Percentiles rank a stretch among this genome's conserved stretches.
Conservation (phyloP, 1,139 yeast genomes). For the Meyerozyma smithsonii region DNA sequence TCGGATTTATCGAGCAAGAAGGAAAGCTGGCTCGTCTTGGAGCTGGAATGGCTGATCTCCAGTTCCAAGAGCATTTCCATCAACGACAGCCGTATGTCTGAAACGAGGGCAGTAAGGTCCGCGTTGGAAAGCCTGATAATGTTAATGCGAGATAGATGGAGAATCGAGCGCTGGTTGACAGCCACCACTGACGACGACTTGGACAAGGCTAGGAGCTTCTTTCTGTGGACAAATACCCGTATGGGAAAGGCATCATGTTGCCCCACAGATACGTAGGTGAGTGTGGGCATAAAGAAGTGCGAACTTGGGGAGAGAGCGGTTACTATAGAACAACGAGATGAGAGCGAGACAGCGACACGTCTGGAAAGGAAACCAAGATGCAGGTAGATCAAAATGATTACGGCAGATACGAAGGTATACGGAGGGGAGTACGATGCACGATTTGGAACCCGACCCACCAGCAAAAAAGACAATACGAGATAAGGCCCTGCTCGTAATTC, state of each 20-base stretch:
- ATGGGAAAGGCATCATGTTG: constrained; percentile 9
- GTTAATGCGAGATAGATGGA: constrained; percentile 11
- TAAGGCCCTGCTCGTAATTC: too few species aligned
- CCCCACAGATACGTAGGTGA: constrained; percentile 9
- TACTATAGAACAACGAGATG: too few species aligned
- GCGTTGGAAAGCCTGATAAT: constrained; percentile 13
- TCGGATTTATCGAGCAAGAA: constrained; percentile 5
- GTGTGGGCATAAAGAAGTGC: constrained; percentile 7
- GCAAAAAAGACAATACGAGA: too few species aligned
- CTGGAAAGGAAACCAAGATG: too few species aligned
- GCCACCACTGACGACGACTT: constrained; percentile 10
- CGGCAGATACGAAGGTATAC: too few species aligned
- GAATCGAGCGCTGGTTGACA: constrained; percentile 11
- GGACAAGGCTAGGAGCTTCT: constrained; percentile 4
- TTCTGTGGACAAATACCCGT: constrained; percentile 12
- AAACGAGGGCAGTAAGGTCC: constrained; percentile 10
- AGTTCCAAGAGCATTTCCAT: constrained; percentile 7
- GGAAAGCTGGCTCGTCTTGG: constrained; percentile 7
- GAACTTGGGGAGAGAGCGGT: too few species aligned
- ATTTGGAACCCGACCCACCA: too few species aligned
- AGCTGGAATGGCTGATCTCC: constrained; percentile 3
- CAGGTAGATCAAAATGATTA: too few species aligned
- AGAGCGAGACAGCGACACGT: too few species aligned
- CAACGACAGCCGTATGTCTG: constrained; percentile 7
- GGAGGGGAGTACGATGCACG: too few species aligned